Conservation (phyloP, 2,329 filamentous ascomycete species). For the Calonectria fujianensis region DNA sequence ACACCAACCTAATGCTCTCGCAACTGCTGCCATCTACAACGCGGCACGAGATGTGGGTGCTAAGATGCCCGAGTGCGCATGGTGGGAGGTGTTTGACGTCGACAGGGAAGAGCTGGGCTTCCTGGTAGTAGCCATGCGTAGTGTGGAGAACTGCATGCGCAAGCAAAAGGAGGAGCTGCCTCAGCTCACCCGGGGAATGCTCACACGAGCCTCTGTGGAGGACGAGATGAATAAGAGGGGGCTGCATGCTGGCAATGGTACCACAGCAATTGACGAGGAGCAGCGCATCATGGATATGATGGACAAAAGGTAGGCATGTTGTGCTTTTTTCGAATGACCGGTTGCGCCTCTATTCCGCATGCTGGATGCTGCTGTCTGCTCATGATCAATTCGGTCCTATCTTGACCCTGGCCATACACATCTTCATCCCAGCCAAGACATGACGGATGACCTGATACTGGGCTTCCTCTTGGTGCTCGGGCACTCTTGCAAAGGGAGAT, state of each 20-base stretch:
- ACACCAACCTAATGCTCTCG: constrained; percentile 90
- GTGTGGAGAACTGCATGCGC: constrained; percentile 81
- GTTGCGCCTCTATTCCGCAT: constrained; percentile 26
- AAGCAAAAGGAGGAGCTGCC: constrained; percentile 75
- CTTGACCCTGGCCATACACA: constrained; percentile 30
- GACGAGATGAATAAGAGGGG: constrained; percentile 75
- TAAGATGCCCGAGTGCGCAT: constrained; percentile 88
- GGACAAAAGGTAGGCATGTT: constrained; percentile 55
- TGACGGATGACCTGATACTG: constrained; percentile 42
- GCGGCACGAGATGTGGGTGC: constrained; percentile 85
- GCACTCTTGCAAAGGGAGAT: constrained; percentile 30
- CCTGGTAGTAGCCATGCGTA: constrained; percentile 88
- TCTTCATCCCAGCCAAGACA: constrained; percentile 44
- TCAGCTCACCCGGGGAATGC: constrained; percentile 68
- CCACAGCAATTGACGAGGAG: constrained; percentile 62
- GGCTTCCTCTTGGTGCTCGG: constrained; percentile 22
- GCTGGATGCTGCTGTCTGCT: constrained; percentile 21
- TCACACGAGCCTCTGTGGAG: constrained; percentile 76
- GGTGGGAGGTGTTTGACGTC: constrained; percentile 99
- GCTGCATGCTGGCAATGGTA: constrained; percentile 56
- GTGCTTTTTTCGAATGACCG: neutral
- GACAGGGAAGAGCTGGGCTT: constrained; percentile 96
- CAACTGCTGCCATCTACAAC: constrained; percentile 93
- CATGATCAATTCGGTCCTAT: constrained; percentile 38
- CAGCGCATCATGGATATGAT: constrained; percentile 65